A percentile compares a stretch with the other conserved stretches of the same genome.
Evolutionary conservation across 257 asterid species (phyloP).

Genomic region (Gentiana dahurica): DNA sequence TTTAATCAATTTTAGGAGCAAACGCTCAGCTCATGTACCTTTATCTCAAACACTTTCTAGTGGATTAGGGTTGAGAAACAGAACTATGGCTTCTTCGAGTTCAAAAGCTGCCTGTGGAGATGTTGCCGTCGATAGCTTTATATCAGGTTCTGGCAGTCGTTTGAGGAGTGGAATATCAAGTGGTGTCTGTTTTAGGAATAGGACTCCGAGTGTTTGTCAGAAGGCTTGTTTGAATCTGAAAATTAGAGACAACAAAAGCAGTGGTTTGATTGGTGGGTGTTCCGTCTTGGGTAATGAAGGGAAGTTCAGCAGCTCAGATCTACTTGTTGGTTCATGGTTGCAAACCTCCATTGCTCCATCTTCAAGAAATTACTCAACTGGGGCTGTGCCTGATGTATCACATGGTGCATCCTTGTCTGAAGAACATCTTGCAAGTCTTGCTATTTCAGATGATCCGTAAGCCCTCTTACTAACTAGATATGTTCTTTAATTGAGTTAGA

Average conservation of each 20-base stretch:
- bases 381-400: constrained; percentile 27
- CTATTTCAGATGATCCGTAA: constrained; percentile 47
- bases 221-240: constrained; percentile 36
- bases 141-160: constrained; percentile 35
- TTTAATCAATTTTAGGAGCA: background rate
- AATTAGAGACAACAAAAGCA: constrained; percentile 15
- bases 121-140: constrained; percentile 36
- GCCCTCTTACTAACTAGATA: constrained; percentile 7
- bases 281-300: constrained; percentile 12
- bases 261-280: constrained; percentile 16
- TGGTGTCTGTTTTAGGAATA: constrained; percentile 32
- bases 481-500: background rate
- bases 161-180: constrained; percentile 38
- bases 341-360: constrained; percentile 23
- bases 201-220: constrained; percentile 23
- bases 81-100: constrained; percentile 47
- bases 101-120: constrained; percentile 45
- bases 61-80: constrained; percentile 1
- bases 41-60: constrained; percentile 10
- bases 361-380: constrained; percentile 45
- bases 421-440: constrained; percentile 37
- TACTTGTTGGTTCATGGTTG: constrained; percentile 16
- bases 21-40: constrained; percentile 10
- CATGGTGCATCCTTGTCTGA: constrained; percentile 30
- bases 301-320: constrained; percentile 10